A percentile compares a stretch with the other conserved stretches of the same genome.
Evolutionary conservation across 1,284 basidiomycete genomes (phyloP).

Genomic region (Trichosporon sp.): DNA sequence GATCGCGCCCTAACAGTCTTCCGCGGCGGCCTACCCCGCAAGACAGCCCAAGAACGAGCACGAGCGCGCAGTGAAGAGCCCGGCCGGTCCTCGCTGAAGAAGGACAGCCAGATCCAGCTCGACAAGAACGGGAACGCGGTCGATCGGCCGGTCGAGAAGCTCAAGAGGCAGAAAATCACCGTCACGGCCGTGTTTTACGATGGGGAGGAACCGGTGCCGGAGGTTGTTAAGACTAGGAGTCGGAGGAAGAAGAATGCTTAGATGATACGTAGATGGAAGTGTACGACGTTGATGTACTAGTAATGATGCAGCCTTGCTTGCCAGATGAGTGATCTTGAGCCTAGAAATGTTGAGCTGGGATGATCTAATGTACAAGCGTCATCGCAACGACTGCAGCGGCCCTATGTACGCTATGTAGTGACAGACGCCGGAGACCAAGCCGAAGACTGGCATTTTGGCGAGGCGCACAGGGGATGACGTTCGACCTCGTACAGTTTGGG

Average conservation of each 20-base stretch:
- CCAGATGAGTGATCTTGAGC: too few species aligned
- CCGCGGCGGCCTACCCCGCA: conserved; percentile 13
- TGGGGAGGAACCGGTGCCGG: conserved; percentile 54
- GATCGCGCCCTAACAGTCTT: conserved; percentile 57
- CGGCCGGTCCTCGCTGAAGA: conserved; percentile 5
- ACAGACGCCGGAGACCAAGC: too few species aligned
- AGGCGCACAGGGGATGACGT: too few species aligned
- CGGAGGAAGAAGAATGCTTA: conserved; percentile 11
- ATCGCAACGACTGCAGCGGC: too few species aligned
- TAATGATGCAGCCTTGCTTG: background rate
- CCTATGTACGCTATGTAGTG: too few species aligned
- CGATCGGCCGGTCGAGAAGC: conserved; percentile 57
- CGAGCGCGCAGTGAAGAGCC: background rate
- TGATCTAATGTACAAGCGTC: too few species aligned
- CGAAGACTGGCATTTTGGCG: too few species aligned
- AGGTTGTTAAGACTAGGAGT: background rate
- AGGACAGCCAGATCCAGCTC: conserved; percentile 55
- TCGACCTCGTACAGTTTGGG: too few species aligned
- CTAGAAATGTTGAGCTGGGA: too few species aligned
- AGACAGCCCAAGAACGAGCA: conserved; percentile 32
- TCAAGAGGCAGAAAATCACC: conserved; percentile 61
- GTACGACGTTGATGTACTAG: background rate
- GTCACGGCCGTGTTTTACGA: conserved; percentile 80
- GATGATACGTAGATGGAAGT: background rate
- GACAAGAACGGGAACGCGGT: conserved; percentile 70